Base-by-base conservation (phyloP, 805 yeast genomes). In the Ogataea degrootiae region DNA sequence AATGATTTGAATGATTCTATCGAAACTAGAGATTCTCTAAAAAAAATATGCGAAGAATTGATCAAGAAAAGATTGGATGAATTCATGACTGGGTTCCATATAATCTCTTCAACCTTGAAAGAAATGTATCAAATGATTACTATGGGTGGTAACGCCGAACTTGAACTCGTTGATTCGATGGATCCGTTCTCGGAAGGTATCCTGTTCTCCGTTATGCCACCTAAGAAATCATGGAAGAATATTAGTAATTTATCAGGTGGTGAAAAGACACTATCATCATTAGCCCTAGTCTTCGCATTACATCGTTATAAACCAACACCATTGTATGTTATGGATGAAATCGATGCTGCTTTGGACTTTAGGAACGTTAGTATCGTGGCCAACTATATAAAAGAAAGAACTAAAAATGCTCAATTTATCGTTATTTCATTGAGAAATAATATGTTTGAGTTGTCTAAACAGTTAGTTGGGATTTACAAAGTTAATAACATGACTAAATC, bases 181-280 rank as follows among this genome's bases (percentile, higher is more conserved):
- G 98, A 94, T 67, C 99, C 99, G n/a, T 94, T 94, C 60, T 82
- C 96, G 1, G 99, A 94, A 68, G 99, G 99, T 33, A 91, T 94
- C 36, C 71, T 91, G 38, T 94, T 94, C 66, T 87, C 96, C 66
- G 99, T 94, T 6, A 94, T 94, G 99, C 99, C 99, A 2, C 99
- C 99, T 0, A 92, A 90, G 70, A 94, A 94, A 66, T 84, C 95
- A 36, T 94, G 99, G 99, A 86, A 87, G 62, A 94, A 94, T 59
- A 94, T 94, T 45, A 82, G 96, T 17, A 94, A 94, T 60, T 70
- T 94, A 47, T 90, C 97, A 2, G 99, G 99, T 55, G 99, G 99
- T 54, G 99, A 94, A 60, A 94, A 94, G 68, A 94, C 99, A 0
- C 75, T 94, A 52, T 86, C 96, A 58, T 92, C 98, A 0, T 74